Conservation (phyloP, 2,329 filamentous ascomycete genomes). For the Alternaria alternata region DNA sequence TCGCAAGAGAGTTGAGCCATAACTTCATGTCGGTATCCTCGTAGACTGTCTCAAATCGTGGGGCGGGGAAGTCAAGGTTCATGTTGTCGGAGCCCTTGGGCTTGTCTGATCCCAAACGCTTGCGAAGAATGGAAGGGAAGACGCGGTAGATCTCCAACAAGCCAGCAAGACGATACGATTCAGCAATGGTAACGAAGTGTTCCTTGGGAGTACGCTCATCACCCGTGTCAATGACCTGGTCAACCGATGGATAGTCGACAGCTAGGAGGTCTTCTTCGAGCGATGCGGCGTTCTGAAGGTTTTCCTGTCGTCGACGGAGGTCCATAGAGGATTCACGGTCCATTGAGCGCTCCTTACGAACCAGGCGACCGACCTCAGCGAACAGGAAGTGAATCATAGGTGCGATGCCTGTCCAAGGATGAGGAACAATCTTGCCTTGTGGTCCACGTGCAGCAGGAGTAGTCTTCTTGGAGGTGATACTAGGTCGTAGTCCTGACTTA, state of each 20-base stretch:
- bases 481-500: slow-evolving; percentile 34
- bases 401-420: slow-evolving; percentile 61
- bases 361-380: slow-evolving; percentile 56
- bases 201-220: slow-evolving; percentile 62
- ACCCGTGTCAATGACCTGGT: slow-evolving; percentile 60
- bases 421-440: slow-evolving; percentile 52
- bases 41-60: slow-evolving; percentile 44
- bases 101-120: slow-evolving; percentile 49
- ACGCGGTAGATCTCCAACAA: slow-evolving; percentile 64
- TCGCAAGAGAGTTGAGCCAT: slow-evolving; percentile 61
- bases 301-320: slow-evolving; percentile 43
- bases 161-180: slow-evolving; percentile 62
- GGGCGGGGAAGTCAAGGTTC: slow-evolving; percentile 44
- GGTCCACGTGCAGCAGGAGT: slow-evolving; percentile 35
- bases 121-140: slow-evolving; percentile 61
- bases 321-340: slow-evolving; percentile 39
- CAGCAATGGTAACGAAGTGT: slow-evolving; percentile 62
- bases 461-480: slow-evolving; percentile 30
- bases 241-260: slow-evolving; percentile 57
- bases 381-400: slow-evolving; percentile 56
- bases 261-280: slow-evolving; percentile 60
- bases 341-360: slow-evolving; percentile 50
- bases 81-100: slow-evolving; percentile 32
- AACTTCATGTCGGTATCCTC: slow-evolving; percentile 46
- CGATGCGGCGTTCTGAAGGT: slow-evolving; percentile 48